Percentiles rank a stretch among this genome's conserved stretches.
These are phyloP conservation scores for Penicillium sp. DNA, from an alignment of 2,329 filamentous ascomycete species.

Conservation along the genomic window DNA sequence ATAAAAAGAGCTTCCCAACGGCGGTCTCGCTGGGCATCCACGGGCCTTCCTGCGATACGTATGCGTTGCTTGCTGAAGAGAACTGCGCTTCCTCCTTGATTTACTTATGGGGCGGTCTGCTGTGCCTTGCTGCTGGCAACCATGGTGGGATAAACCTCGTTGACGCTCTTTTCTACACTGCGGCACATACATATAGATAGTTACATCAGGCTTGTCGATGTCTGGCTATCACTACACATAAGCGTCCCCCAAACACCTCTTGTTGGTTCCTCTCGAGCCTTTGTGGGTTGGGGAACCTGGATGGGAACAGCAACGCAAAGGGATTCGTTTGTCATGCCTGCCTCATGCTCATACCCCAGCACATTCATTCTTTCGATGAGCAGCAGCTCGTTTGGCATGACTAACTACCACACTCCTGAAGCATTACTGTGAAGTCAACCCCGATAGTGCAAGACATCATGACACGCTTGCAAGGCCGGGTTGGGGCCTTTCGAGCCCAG, in stretches of 20 bases:
- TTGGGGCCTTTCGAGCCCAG: conserved; percentile 30
- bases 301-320: not conserved
- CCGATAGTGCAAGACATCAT: conserved; percentile 24
- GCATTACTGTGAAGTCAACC: conserved; percentile 4
- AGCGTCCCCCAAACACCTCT: not conserved
- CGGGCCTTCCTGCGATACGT: not conserved
- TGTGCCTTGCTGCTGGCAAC: not conserved
- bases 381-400: not conserved
- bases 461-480: conserved; percentile 22
- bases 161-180: not conserved
- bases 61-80: conserved; percentile 12
- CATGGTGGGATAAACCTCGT: not conserved
- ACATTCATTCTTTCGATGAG: not conserved
- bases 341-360: not conserved
- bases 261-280: not conserved
- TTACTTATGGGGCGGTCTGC: not conserved
- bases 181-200: not conserved
- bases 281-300: not conserved
- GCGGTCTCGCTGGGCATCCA: conserved; percentile 12
- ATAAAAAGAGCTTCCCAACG: conserved; percentile 4
- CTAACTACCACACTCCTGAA: not conserved
- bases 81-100: not conserved
- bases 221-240: not conserved
- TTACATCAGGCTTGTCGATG: too few species aligned
- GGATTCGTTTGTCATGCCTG: conserved; percentile 9